Base-by-base conservation (phyloP, 805 yeast genomes). In the Candida gorgasii region DNA sequence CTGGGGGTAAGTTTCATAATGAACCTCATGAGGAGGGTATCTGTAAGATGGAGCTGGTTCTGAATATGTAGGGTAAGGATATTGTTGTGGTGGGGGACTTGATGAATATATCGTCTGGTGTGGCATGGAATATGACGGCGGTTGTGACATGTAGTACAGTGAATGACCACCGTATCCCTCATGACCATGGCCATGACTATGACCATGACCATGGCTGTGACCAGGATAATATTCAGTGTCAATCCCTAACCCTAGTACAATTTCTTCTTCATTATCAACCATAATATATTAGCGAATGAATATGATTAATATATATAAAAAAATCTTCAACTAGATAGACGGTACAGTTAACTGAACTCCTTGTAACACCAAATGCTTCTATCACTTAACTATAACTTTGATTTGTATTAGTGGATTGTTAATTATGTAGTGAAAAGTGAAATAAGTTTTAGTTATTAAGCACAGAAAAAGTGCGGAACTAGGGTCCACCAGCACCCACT, bases 211-310 rank as follows among this genome's bases (percentile, higher is more conserved):
- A 29, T 12, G 5, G 4, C 24, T 3, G 18, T 17, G 24, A 4
- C 23, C 35, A 4, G 23, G 23, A 31, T 18, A 18, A 18, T 31
- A 31, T 18, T 19, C 37, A 34, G 28, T 14, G 17, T 22, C 37
- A 23, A 34, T 23, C 22, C 28, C 28, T 22, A 34, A 34, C 13
- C 37, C 37, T 14, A 34, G 8, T 7, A 34, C 37, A 4, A 31
- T 9, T 22, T 34, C 37, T n/a, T 34, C 37, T 22, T 34, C 37
- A 22, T 34, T 34, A 34, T 34, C 37, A 34, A 34, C 23, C 37
- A 34, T 34, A 15, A 16, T 34, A 22, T 20, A 22, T 20, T 23
- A 34, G 14, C 37, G 37, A 34, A 34, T 4, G 37, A 22, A 34
- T 20, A 14, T 22, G 14, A 22, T 34, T 20, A 13, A 29, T 15